Evolutionary conservation across 2,329 filamentous ascomycete species (phyloP).

Genomic region (Ceratocystis alfenasii): DNA sequence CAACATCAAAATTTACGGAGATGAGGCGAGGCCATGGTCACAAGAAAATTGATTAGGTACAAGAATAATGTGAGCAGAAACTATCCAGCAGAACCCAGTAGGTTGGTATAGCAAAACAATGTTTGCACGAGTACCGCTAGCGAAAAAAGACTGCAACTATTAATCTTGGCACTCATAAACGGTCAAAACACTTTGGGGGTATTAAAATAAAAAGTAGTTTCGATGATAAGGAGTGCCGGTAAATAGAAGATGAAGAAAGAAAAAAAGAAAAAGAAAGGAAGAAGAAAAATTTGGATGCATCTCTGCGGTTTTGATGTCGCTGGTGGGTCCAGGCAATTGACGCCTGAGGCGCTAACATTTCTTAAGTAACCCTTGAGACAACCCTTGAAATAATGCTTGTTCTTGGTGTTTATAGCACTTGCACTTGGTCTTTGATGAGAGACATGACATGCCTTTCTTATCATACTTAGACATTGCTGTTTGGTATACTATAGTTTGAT

Average conservation of each 20-base stretch:
- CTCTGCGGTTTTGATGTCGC: conserved; percentile 18
- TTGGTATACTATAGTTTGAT: too few species aligned
- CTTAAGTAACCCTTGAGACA: not conserved
- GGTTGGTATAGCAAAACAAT: conserved; percentile 34
- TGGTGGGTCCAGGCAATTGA: not conserved
- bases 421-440: not conserved
- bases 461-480: too few species aligned
- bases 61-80: conserved; percentile 61
- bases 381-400: not conserved
- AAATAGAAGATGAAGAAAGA: conserved; percentile 37
- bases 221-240: conserved; percentile 95
- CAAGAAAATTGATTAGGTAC: not conserved
- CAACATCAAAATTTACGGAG: too few species aligned
- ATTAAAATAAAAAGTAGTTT: conserved; percentile 44
- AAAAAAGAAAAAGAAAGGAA: conserved; percentile 28
- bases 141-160: conserved; percentile 78
- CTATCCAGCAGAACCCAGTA: conserved; percentile 95
- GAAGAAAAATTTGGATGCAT: conserved; percentile 23
- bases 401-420: too few species aligned
- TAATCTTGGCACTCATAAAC: conserved; percentile 82
- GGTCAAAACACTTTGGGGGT: conserved; percentile 70
- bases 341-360: conserved; percentile 5
- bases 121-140: conserved; percentile 76
- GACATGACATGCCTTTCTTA: too few species aligned
- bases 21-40: not conserved